phyloP scores from a whole-genome alignment of 108 stramenopile species.

The Skeletonema potamos region DNA sequence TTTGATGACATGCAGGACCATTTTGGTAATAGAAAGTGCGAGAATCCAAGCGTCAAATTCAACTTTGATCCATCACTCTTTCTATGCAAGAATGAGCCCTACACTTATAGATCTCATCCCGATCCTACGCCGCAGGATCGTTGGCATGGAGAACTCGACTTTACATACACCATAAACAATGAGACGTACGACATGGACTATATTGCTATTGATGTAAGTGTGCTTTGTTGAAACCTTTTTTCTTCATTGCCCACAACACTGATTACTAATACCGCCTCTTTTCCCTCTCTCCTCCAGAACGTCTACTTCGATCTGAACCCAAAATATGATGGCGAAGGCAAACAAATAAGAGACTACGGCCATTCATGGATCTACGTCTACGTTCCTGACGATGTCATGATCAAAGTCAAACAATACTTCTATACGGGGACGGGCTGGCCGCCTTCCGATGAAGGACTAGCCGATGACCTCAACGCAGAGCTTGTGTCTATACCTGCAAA shows the following conservation, averaged over 20 bases:
- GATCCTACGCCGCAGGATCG: not conserved
- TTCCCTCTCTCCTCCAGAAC: not conserved
- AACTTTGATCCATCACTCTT: not conserved
- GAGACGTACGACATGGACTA: constrained; percentile 1
- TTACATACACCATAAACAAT: not conserved
- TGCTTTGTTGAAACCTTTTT: not conserved
- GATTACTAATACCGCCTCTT: not conserved
- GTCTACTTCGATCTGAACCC: not conserved
- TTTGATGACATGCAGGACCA: not conserved
- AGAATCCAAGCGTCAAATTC: not conserved
- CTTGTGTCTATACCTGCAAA: not conserved
- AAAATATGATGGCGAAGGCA: not conserved
- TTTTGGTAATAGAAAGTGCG: not conserved
- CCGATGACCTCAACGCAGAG: not conserved
- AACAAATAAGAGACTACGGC: not conserved
- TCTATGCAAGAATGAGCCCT: not conserved
- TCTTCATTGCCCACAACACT: not conserved
- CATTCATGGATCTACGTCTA: constrained; percentile 1
- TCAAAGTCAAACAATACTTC: not conserved
- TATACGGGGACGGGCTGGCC: not conserved
- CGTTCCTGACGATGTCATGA: not conserved
- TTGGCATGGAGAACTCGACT: not conserved
- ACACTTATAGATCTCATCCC: not conserved
- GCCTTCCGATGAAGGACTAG: not conserved
- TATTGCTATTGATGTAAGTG: not conserved